A percentile compares a stretch with the other conserved stretches of the same genome.
Evolutionary conservation across 164 flowering plant genomes (phyloP).

Genomic region (Tinospora cordifolia): DNA sequence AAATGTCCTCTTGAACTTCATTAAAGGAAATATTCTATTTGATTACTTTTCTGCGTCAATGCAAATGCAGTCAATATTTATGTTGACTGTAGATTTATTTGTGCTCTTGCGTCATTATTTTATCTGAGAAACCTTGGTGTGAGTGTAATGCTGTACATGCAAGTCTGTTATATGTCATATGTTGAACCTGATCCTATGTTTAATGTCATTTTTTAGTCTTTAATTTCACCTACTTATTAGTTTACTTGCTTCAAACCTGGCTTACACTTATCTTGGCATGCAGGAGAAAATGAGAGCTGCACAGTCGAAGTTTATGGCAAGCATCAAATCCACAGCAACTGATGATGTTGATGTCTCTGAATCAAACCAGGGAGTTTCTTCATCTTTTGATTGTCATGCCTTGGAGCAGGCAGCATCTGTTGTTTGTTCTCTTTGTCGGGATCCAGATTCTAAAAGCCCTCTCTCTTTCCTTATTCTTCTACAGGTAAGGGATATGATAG

Average conservation of each 20-base stretch:
- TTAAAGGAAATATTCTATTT: not conserved
- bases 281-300: conserved; percentile 92
- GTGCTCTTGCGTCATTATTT: no score
- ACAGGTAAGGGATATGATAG: conserved; percentile 43
- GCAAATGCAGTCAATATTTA: not conserved
- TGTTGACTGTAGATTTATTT: not conserved
- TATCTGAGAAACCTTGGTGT: no score
- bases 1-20: not conserved
- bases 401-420: conserved; percentile 35
- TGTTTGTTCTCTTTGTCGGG: conserved; percentile 84
- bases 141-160: not conserved
- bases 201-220: not conserved
- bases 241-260: not conserved
- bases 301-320: conserved; percentile 79
- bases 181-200: not conserved
- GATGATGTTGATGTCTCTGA: conserved; percentile 28
- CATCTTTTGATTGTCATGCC: conserved; percentile 22
- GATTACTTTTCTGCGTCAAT: not conserved
- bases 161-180: not conserved
- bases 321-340: conserved; percentile 35
- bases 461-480: conserved; percentile 72
- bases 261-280: conserved; percentile 16
- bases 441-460: conserved; percentile 56
- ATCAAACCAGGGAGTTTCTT: conserved; percentile 26
- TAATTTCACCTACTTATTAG: not conserved